A percentile compares a stretch with the other conserved stretches of the same genome.
These are phyloP conservation scores for Vicia villosa DNA, from an alignment of 306 rosid species.

Conservation along the genomic window DNA sequence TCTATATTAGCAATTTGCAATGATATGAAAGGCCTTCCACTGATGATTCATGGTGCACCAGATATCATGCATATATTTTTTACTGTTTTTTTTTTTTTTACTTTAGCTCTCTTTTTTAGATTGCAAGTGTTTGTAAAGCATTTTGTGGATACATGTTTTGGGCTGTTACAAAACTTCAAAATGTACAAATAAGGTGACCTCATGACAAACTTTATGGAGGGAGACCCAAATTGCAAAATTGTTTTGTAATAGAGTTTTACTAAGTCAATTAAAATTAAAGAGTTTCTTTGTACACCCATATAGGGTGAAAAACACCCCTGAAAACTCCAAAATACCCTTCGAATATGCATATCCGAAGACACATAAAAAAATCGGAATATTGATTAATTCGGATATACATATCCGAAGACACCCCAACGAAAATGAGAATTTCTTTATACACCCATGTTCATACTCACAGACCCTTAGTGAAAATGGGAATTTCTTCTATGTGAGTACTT, in stretches of 20 bases:
- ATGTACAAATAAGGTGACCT: background rate
- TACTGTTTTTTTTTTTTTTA: conserved; percentile 12
- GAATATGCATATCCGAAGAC: too few species aligned
- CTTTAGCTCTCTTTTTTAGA: background rate
- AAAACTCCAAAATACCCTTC: too few species aligned
- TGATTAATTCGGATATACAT: too few species aligned
- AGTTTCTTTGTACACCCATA: too few species aligned
- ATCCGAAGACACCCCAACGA: too few species aligned
- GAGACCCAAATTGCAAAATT: background rate
- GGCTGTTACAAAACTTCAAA: background rate
- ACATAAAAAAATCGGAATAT: too few species aligned
- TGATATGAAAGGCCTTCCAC: background rate
- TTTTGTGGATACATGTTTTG: background rate
- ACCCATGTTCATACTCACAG: too few species aligned
- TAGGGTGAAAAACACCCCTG: too few species aligned
- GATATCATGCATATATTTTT: background rate
- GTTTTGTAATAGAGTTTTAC: background rate
- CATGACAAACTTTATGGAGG: background rate
- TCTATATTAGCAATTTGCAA: background rate
- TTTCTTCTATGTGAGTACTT: too few species aligned
- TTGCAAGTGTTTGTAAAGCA: background rate
- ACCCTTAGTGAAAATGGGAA: too few species aligned
- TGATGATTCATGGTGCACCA: conserved; percentile 24
- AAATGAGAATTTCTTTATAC: too few species aligned
- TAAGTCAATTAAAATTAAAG: background rate